Evolutionary conservation across 352 stramenopile genomes (phyloP), one percentile per base, ranked within the genome.

Genomic region (Nothophytophthora sp.): DNA sequence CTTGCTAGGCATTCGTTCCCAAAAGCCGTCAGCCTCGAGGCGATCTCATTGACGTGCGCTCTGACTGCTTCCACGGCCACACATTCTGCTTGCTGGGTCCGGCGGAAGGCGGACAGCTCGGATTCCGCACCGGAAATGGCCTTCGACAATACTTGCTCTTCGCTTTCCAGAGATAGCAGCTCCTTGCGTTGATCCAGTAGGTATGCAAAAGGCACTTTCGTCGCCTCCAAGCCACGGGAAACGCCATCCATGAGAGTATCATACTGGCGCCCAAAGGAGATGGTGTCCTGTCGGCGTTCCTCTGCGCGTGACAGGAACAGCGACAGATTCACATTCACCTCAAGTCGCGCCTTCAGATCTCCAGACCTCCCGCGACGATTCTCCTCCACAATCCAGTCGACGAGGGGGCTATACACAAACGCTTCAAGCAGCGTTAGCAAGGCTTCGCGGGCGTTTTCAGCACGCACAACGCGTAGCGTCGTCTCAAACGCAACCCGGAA

Each of bases 301-400:
- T 92, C 74, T 7, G 82, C 81, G 4, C 85, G 67, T 9, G 82
- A 93, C 19, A 90, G 57, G 30, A 95, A 95, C 24, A 95, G 50
- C n/a, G 85, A 92, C 11, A 95, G 58, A 16, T 93, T 92, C 36
- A 95, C 83, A 28, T 92, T 91, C 34, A 86, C 79, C 47, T 93
- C 85, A 20, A 95, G 62, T 0, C 85, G 79, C 24, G 81, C 69
- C 48, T 91, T 91, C 23, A 80, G 60, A 28, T 85, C 73, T 29
- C 60, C 67, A 15, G 57, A 65, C 15, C 53, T 43, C 16, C 65
- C 62, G 24, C 62, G 67, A 27, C 67, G 54, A 30, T 58, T 73
- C 25, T 80, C 73, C 8, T 76, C 75, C 15, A 47, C 44, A 24
- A 71, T 73, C 86, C 87, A 96, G 39, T 96, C 81, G 5, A 81